phyloP scores from a whole-genome alignment of 768 basidiomycete species.

The Suillus cothurnatus region DNA sequence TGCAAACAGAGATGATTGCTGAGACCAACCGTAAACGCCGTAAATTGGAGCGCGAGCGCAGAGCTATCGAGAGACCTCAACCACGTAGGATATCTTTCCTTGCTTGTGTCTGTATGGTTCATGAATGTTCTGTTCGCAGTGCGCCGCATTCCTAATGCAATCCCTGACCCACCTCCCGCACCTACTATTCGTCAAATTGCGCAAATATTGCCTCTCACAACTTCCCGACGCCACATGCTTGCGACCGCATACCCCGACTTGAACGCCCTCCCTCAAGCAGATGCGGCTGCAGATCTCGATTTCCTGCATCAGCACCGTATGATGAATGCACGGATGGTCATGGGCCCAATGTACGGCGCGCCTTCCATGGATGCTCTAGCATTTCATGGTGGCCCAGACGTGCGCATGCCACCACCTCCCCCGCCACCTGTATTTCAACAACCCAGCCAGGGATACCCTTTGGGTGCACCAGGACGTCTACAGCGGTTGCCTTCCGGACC shows the following conservation, averaged over 20 bases:
- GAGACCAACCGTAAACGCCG: slow-evolving; percentile 88
- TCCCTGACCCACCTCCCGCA: slow-evolving; percentile 52
- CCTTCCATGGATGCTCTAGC: slow-evolving; percentile 12
- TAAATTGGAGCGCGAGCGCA: slow-evolving; percentile 81
- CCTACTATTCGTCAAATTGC: slow-evolving; percentile 70
- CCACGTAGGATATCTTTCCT: slow-evolving; percentile 52
- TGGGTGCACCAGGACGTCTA: slow-evolving; percentile 4
- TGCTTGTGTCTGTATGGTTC: not conserved
- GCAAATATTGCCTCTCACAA: slow-evolving; percentile 52
- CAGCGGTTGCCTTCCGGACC: slow-evolving; percentile 3
- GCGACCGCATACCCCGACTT: slow-evolving; percentile 36
- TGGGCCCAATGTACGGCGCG: slow-evolving; percentile 4
- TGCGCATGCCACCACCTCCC: slow-evolving; percentile 8
- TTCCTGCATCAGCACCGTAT: slow-evolving; percentile 48
- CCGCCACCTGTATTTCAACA: slow-evolving; percentile 8
- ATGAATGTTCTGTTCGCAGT: slow-evolving; percentile 35
- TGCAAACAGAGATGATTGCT: slow-evolving; percentile 87
- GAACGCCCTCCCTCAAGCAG: slow-evolving; percentile 45
- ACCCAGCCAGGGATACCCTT: slow-evolving; percentile 6
- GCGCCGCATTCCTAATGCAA: slow-evolving; percentile 61
- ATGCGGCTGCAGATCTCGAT: slow-evolving; percentile 56
- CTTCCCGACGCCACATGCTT: slow-evolving; percentile 24
- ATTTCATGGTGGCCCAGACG: slow-evolving; percentile 24
- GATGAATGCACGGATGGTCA: slow-evolving; percentile 10
- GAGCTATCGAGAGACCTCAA: slow-evolving; percentile 74